phyloP scores from a whole-genome alignment of 306 rosid genomes.

The Aeschynomene evenia region DNA sequence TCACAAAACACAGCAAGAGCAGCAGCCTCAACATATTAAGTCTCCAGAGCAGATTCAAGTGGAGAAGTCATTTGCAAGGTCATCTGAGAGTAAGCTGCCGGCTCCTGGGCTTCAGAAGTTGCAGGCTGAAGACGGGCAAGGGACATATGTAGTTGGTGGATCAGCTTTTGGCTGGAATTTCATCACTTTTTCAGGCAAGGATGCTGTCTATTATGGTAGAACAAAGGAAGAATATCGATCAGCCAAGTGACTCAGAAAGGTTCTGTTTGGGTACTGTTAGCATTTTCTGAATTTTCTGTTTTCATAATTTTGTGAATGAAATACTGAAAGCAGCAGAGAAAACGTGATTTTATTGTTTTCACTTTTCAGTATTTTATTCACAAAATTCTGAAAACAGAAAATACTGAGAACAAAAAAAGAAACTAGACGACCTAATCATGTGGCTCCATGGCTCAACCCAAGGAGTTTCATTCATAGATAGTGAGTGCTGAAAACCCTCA shows the following conservation, averaged over 20 bases:
- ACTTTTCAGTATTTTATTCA: too few relatives aligned
- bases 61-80: conserved; percentile 31
- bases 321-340: too few relatives aligned
- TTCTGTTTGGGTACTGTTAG: too few relatives aligned
- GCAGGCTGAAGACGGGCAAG: conserved; percentile 47
- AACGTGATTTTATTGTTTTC: too few relatives aligned
- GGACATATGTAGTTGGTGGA: conserved; percentile 76
- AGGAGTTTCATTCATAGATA: conserved; percentile 15
- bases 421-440: too few relatives aligned
- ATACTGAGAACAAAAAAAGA: too few relatives aligned
- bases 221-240: conserved; percentile 68
- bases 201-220: conserved; percentile 66
- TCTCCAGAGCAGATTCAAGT: conserved; percentile 33
- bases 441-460: background rate
- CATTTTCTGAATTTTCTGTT: too few relatives aligned
- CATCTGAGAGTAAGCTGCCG: conserved; percentile 34
- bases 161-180: conserved; percentile 96
- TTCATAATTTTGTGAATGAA: too few relatives aligned
- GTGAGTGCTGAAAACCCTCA: background rate
- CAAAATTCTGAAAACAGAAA: too few relatives aligned
- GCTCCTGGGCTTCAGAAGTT: conserved; percentile 39
- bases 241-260: conserved; percentile 10
- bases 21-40: conserved; percentile 21
- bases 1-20: conserved; percentile 33
- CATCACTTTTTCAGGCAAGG: conserved; percentile 49